A percentile compares a stretch with the other conserved stretches of the same genome.
phyloP scores from a whole-genome alignment of 768 basidiomycete genomes.

The Galerina sulciceps region DNA sequence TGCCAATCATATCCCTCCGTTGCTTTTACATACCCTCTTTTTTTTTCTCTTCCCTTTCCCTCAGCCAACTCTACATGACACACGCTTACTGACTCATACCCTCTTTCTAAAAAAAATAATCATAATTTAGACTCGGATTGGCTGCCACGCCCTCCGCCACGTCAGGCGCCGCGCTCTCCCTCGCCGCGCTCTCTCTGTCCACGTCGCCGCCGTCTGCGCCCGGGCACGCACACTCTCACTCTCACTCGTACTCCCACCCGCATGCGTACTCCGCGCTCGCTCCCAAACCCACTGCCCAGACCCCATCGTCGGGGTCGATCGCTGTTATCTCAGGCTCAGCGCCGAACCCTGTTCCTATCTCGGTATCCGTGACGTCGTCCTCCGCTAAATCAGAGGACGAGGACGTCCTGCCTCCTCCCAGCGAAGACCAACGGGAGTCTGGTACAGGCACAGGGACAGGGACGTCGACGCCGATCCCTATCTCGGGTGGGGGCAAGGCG shows the following conservation, averaged over 20 bases:
- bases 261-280: slow-evolving; percentile 13
- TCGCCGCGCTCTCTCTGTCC: slow-evolving; percentile 49
- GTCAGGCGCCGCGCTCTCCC: slow-evolving; percentile 41
- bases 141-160: slow-evolving; percentile 24
- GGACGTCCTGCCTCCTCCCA: neutral
- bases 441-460: too few species aligned
- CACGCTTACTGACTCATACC: slow-evolving; percentile 1
- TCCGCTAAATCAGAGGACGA: slow-evolving; percentile 1
- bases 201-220: slow-evolving; percentile 38
- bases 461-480: slow-evolving; percentile 39
- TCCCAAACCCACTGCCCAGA: slow-evolving; percentile 4
- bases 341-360: slow-evolving; percentile 11
- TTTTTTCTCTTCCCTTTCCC: neutral
- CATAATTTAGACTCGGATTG: slow-evolving; percentile 31
- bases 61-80: slow-evolving; percentile 9
- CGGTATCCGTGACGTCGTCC: slow-evolving; percentile 3
- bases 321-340: slow-evolving; percentile 15
- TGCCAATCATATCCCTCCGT: neutral
- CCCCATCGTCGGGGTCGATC: slow-evolving; percentile 20
- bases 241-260: slow-evolving; percentile 5
- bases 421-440: slow-evolving; percentile 9
- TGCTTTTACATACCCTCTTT: neutral
- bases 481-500: slow-evolving; percentile 39
- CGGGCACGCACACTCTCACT: slow-evolving; percentile 1
- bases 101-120: neutral